Evolutionary conservation across 164 flowering plant species (phyloP), one percentile per base, ranked within the genome.

Genomic region (Kalanchoe fedtschenkoi): DNA sequence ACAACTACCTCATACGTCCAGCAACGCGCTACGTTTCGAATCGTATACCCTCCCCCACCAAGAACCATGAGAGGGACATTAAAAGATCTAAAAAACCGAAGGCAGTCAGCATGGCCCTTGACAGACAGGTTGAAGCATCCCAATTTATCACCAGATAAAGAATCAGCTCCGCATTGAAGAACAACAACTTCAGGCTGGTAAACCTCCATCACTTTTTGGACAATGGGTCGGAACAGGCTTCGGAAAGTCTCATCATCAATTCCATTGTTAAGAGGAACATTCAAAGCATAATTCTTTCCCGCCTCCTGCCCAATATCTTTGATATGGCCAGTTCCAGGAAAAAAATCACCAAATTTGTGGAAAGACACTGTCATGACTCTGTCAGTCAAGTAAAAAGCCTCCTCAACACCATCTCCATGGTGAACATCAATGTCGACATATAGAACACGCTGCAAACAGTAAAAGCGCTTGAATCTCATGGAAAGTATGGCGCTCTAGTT

Each of bases 41-140:
- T 82, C 1, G 91, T 91, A 66, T 89, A 89, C 2, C 98, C 98
- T 67, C 98, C 98, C 3, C 98, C 98, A 62, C 98, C 98, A 70
- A 91, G 71, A 34, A 91, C 85, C 96, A 91, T 83, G 32, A 91
- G 64, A 61, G 98, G 98, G 33, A 89, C 89, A 76, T 89, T 89
- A 62, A 80, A 91, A 30, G 96, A 91, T 65, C 96, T 78, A 17
- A 91, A 75, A 59, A 75, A 91, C 24, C 84, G 83, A 33, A 91
- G 81, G 70, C 96, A 88, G 58, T 55, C 58, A 28, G 34, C 58
- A 28, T 55, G 34, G 0, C 58, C 58, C 10, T 26, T 55, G 26
- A 26, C n/a, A 5, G 58, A 55, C 15, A 55, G 58, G 6, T 55
- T 55, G 34, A 55, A 55, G 33, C n/a, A 6, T 11, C 34, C 58